Base-by-base conservation (phyloP, 164 flowering plant genomes). In the Chimonanthus salicifolius region DNA sequence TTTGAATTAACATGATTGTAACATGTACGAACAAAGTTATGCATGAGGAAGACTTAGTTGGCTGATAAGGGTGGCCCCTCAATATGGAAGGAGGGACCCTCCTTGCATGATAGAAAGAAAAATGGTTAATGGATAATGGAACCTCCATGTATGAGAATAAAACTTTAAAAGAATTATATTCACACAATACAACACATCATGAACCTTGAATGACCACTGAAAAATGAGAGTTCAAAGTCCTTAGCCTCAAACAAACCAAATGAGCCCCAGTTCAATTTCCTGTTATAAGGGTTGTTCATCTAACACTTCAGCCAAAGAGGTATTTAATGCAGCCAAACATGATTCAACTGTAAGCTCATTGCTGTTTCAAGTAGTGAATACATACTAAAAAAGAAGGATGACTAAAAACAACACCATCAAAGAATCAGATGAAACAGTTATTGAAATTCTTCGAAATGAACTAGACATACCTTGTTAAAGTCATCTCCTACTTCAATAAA, bases 61-160 rank as follows among this genome's bases (percentile, higher is more conserved):
- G 84, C 75, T 84, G 92, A 89, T 89, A 83, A 87, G 85, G 87
- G 91, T 89, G 98, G 96, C 94, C 98, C 98, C 97, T 88, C 94
- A 85, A 84, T 83, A 89, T 45, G 86, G 85, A 75, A 80, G 80
- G 97, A 89, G 97, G 97, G 95, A 88, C 89, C 97, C 90, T 89
- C 94, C 95, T 89, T 85, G 92, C 88, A 87, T 87, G 92, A 90
- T 81, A 89, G 90, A 92, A 51, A 92, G 33, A 33, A 33, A 33
- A 33, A 33, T 33, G 33, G 33, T 91, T 90, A 92, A 87, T 85
- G 87, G 94, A 88, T 86, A 89, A 90, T 80, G 85, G 86, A 81
- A 91, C 98, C 98, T 92, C 96, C 97, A 93, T 85, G 83, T 90
- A 91, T 95, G 90, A 92, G 93, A 92, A 88, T 88, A 72, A 89